Evolutionary conservation across 1,139 yeast genomes (phyloP), one percentile per base, ranked within the genome.

Genomic region (Yamadazyma diddensiae): DNA sequence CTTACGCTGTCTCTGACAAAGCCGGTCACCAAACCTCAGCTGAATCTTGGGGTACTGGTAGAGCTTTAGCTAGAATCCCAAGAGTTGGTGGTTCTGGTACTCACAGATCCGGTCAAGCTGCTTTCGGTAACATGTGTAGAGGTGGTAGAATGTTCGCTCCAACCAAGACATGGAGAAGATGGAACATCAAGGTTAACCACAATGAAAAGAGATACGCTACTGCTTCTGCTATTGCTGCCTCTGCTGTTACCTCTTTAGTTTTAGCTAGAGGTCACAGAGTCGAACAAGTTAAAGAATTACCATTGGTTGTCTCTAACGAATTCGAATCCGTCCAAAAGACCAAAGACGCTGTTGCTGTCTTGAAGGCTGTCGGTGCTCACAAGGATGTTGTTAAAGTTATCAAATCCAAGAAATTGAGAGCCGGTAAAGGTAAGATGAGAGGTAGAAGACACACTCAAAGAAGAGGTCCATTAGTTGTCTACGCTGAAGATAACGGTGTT

Each of bases 101-200:
- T 70, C 97, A 88, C 94, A 92, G 98, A 79, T 82, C 97, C 55
- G 98, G 98, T 73, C 98, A 92, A 78, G 98, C 90, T 73, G 98
- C 98, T 69, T 92, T 92, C 81, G 98, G 98, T 82, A 92, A 92
- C 94, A 92, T 92, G 98, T 92, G 98, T 83, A 92, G 98, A 79
- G 97, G 97, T 73, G 98, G 98, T 79, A 95, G 98, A 79, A 92
- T 92, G 97, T 92, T 92, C 66, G 97, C 98, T 73, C 98, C 98
- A 73, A 92, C 98, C 75, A 92, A 94, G 83, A 88, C 95, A 73
- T 92, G 98, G 98, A 88, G 98, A 85, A 88, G 83, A 78, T 92
- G 98, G 98, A 94, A 94, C 88, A 94, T 92, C 69, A 92, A 88
- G 84, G 96, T 92, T 62, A 92, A 92, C 96, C 97, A 88, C 76